Evolutionary conservation across 306 rosid genomes (phyloP), one percentile per base, ranked within the genome.

Genomic region (Glycine soja): DNA sequence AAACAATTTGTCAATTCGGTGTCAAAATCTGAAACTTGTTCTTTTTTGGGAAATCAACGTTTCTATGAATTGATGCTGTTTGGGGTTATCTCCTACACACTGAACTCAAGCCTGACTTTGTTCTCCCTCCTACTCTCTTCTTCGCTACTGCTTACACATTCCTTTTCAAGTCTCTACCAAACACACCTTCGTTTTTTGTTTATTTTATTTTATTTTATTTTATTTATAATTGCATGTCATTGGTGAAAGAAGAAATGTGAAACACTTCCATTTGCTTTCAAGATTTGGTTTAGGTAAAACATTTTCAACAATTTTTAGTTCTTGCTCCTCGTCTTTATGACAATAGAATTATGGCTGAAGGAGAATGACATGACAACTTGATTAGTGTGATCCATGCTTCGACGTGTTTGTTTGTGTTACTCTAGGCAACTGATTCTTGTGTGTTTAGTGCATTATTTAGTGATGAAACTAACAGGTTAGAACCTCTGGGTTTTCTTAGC

Each of bases 401-500:
- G 4, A 5, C 2, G 40, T 46, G 65, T 52, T 0, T 19, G 0
- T 19, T 16, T 69, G 19, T 76, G 53, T 43, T 46, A 72, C 24
- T 13, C 10, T 47, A 51, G 8, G 8, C 34, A 69, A 65, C 46
- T 66, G 58, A 59, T 65, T 52, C 50, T 61, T 14, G 71, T 69
- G 18, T 59, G 61, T 5, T 70, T 76, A 12, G 18, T 66, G 69
- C 30, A 50, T 40, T 79, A 15, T 15, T 63, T 38, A 6, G 73
- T 0, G 2, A 48, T 40, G 67, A 75, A 61, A 62, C 43, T 13
- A 58, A 34, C 58, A 67, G 53, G 56, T 80, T 56, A 54, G 62
- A 63, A 46, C 18, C 42, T 74, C 75, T 63, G 38, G 40, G 80
- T 81, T 70, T 77, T 72, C 64, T 69, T 53, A 65, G 48, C 4